Conservation (phyloP, 192 early-diverging fungal species). For the Backusella tuberculispora region DNA sequence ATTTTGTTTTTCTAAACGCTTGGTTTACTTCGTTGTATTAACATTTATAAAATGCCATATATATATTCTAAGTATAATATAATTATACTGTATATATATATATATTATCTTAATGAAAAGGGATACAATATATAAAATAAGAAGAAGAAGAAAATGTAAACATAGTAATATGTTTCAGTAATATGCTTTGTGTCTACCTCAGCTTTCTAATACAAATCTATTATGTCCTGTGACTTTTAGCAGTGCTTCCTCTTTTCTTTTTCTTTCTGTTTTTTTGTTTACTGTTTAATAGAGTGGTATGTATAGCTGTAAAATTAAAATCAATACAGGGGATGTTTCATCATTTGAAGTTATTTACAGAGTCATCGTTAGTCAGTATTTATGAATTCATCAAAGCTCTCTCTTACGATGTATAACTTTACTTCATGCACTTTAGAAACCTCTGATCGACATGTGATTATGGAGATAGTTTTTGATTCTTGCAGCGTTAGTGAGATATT, state of each 20-base stretch:
- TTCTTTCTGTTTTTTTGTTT: neutral
- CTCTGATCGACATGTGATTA: neutral
- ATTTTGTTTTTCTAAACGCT: neutral
- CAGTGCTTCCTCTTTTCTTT: neutral
- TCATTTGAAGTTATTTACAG: neutral
- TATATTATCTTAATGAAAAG: neutral
- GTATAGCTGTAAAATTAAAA: neutral
- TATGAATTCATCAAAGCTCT: neutral
- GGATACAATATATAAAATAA: neutral
- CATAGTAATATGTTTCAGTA: neutral
- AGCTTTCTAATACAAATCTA: neutral
- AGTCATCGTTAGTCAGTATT: neutral
- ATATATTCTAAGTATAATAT: neutral
- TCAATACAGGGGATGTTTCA: neutral
- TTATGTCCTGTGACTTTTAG: neutral
- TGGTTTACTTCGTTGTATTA: neutral
- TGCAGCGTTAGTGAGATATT: neutral
- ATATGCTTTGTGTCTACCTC: neutral
- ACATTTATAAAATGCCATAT: neutral
- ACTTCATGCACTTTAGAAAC: neutral
- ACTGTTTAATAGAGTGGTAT: neutral
- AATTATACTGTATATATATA: neutral
- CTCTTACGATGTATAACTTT: neutral
- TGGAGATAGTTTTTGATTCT: neutral
- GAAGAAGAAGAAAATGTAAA: neutral